A percentile compares a stretch with the other conserved stretches of the same genome.
Conservation (phyloP, 2,329 filamentous ascomycete species). For the Trichophyton schoenleinii region DNA sequence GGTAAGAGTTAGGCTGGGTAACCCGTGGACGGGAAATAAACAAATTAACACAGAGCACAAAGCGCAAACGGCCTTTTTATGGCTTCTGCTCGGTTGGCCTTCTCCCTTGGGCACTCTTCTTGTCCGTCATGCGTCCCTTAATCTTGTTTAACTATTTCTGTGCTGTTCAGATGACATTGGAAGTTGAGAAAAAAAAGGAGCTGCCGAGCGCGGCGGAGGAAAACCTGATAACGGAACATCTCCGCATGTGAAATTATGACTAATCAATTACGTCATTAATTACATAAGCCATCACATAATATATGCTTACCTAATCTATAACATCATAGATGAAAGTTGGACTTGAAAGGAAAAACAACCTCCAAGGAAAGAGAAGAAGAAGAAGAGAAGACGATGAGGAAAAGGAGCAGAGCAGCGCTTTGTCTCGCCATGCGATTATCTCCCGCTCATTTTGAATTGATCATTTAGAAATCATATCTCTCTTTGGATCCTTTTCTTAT, state of each 20-base stretch:
- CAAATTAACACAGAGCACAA: not conserved
- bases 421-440: not conserved
- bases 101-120: not conserved
- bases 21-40: not conserved
- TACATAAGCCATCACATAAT: not conserved
- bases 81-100: not conserved
- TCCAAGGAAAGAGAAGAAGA: not conserved
- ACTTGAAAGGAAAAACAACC: not conserved
- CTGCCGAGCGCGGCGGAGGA: not conserved
- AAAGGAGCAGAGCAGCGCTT: not conserved
- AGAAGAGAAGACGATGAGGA: not conserved
- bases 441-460: not conserved
- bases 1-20: not conserved
- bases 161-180: too few relatives aligned
- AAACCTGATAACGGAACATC: not conserved
- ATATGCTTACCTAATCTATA: not conserved
- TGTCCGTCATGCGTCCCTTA: not conserved
- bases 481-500: not conserved
- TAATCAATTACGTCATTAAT: not conserved
- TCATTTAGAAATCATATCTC: not conserved
- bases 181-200: not conserved
- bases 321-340: not conserved
- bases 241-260: not conserved
- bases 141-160: not conserved
- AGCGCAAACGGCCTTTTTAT: not conserved